phyloP scores from a whole-genome alignment of 2,329 filamentous ascomycete genomes.

The Fulvia fulva region DNA sequence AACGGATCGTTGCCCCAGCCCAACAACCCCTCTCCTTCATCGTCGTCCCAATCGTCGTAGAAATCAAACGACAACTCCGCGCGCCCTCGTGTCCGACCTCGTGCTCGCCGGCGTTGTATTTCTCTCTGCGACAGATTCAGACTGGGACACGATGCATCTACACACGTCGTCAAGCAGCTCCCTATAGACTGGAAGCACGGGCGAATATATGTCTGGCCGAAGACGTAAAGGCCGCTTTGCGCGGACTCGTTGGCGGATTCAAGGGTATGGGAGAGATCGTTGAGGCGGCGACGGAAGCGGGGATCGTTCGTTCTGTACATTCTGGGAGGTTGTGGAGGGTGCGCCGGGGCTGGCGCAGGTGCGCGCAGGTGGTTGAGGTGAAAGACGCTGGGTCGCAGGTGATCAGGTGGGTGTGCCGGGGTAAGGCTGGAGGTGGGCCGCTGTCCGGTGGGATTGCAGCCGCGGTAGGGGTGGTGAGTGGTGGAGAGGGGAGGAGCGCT shows the following conservation, averaged over 20 bases:
- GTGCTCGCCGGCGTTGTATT: conserved; percentile 63
- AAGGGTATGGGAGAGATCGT: conserved; percentile 85
- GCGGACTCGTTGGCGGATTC: conserved; percentile 87
- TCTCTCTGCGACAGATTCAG: conserved; percentile 35
- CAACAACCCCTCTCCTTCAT: conserved; percentile 60
- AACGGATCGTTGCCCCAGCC: conserved; percentile 75
- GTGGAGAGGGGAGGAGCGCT: neutral
- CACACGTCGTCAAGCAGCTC: conserved; percentile 63
- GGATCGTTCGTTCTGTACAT: conserved; percentile 69
- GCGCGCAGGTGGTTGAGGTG: neutral
- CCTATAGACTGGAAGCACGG: conserved; percentile 71
- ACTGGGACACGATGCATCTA: conserved; percentile 50
- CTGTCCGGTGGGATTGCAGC: neutral
- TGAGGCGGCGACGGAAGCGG: conserved; percentile 86
- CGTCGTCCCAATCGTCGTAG: conserved; percentile 91
- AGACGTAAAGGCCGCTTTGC: conserved; percentile 85
- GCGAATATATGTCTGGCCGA: conserved; percentile 77
- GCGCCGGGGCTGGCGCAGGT: neutral
- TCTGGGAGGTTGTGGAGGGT: neutral
- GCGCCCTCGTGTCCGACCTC: conserved; percentile 56
- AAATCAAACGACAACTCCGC: conserved; percentile 92
- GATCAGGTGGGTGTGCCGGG: neutral
- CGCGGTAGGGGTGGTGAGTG: neutral
- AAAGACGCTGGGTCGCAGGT: neutral
- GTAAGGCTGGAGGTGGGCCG: neutral